These are phyloP conservation scores for Carex littledalei DNA, from an alignment of 176 grass and related monocot genomes.

Conservation along the genomic window DNA sequence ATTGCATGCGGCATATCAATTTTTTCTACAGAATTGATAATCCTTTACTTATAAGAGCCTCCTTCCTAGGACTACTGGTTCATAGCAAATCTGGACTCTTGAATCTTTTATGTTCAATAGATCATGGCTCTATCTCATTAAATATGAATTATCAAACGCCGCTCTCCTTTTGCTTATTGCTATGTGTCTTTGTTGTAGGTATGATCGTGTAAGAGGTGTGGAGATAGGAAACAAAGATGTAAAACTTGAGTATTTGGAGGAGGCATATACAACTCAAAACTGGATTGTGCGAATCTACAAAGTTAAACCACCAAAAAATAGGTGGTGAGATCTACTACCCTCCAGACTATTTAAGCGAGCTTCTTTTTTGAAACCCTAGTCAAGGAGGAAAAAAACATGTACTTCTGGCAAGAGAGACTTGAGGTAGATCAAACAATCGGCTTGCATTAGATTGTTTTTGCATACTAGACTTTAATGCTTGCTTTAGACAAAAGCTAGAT, in stretches of 20 bases:
- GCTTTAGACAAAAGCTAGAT: conserved; percentile 1
- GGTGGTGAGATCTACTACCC: conserved; percentile 47
- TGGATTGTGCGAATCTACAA: conserved; percentile 99
- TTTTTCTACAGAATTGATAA: conserved; percentile 5
- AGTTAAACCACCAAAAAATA: conserved; percentile 95
- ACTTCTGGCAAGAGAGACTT: conserved; percentile 16
- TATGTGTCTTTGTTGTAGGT: conserved; percentile 36
- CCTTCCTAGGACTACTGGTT: neutral
- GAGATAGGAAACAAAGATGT: conserved; percentile 98
- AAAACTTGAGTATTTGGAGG: conserved; percentile 95
- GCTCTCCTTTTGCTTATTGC: conserved; percentile 11
- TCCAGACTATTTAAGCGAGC: neutral
- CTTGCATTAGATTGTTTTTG: conserved; percentile 12
- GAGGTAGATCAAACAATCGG: conserved; percentile 1
- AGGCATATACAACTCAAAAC: conserved; percentile 89
- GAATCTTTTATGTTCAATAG: conserved; percentile 16
- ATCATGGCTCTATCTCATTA: neutral
- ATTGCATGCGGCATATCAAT: neutral
- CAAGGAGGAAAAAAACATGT: neutral
- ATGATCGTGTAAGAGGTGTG: conserved; percentile 90
- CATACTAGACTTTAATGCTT: conserved; percentile 6
- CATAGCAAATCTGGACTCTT: neutral
- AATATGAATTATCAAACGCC: neutral
- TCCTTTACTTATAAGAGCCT: neutral
- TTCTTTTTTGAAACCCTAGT: neutral